Base-by-base conservation (phyloP, 192 early-diverging fungal genomes). In the Thamnidium elegans region DNA sequence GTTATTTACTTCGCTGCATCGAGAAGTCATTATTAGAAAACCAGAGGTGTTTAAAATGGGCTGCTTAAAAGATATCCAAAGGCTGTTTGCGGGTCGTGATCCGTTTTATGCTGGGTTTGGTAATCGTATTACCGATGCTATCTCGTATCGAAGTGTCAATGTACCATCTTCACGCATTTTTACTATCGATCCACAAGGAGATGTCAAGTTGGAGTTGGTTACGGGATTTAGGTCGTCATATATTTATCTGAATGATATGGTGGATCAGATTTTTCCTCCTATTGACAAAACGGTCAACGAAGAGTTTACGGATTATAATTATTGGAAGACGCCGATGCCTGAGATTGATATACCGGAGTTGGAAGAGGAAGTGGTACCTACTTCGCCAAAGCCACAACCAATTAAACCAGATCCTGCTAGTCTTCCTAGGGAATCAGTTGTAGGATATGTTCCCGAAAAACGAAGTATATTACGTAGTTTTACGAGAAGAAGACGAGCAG, bases 1-100 rank as follows among this genome's bases (percentile, higher is more conserved):
- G 21, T 84, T 98, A 46, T 90, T 99, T 54, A 88, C 88, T 17
- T 88, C 94, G 3, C 91, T 98, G 75, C 92, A 94, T 66, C 87
- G 91, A 8, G 97, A 99, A 72, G 94, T 99, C 5, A 96, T 99
- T 68, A 88, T 90, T 69, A 86, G 91, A 2, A 91, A 93, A 44
- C 97, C 97, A 0, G 92, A 98, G 69, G 90, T 94, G 60, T 99
- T 99, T 72, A 99, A 99, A 72, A 98, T 99, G 84, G 87, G 90
- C 1, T 95, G 93, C 78, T 78, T 99, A 36, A 83, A 90, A 30
- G 94, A 97, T 73, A 93, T 99, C 52, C 85, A 90, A 70, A 79
- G 87, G 36, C 71, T 99, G 42, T 99, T 94, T 84, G 90, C 84
- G 17, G 89, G 89, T 47, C 66, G 71, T 13, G 87, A 81, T 53